phyloP scores from a whole-genome alignment of 768 basidiomycete genomes.

The Psilocybe cyanescens region DNA sequence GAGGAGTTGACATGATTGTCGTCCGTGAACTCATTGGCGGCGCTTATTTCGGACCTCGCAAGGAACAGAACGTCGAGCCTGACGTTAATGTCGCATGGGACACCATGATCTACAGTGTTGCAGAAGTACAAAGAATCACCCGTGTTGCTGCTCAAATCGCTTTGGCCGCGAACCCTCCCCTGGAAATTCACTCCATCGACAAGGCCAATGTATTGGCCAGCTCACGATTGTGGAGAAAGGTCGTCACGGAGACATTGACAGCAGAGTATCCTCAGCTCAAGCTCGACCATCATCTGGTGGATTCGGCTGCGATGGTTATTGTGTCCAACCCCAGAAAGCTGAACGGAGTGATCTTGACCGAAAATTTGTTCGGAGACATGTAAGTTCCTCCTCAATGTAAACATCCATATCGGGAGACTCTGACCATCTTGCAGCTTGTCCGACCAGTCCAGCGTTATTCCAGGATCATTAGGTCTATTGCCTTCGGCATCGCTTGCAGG shows the following conservation, averaged over 20 bases:
- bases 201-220: constrained; percentile 98
- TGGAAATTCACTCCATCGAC: constrained; percentile 92
- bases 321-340: constrained; percentile 88
- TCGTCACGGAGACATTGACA: constrained; percentile 82
- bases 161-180: constrained; percentile 77
- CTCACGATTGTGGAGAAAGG: constrained; percentile 92
- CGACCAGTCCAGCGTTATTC: constrained; percentile 96
- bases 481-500: constrained; percentile 97
- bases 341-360: constrained; percentile 94
- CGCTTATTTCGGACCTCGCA: constrained; percentile 91
- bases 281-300: constrained; percentile 91
- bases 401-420: constrained; percentile 1
- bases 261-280: constrained; percentile 88
- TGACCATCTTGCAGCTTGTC: constrained; percentile 66
- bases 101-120: constrained; percentile 89
- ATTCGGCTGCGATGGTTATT: constrained; percentile 96
- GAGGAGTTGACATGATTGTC: constrained; percentile 90
- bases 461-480: constrained; percentile 93
- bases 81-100: constrained; percentile 83
- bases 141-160: constrained; percentile 96
- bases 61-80: constrained; percentile 77
- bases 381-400: constrained; percentile 35
- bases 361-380: constrained; percentile 98
- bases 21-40: constrained; percentile 97
- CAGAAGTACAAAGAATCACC: constrained; percentile 93